A percentile compares a stretch with the other conserved stretches of the same genome.
These are phyloP conservation scores for Erodium texanum DNA, from an alignment of 441 rosid species.

Conservation along the genomic window DNA sequence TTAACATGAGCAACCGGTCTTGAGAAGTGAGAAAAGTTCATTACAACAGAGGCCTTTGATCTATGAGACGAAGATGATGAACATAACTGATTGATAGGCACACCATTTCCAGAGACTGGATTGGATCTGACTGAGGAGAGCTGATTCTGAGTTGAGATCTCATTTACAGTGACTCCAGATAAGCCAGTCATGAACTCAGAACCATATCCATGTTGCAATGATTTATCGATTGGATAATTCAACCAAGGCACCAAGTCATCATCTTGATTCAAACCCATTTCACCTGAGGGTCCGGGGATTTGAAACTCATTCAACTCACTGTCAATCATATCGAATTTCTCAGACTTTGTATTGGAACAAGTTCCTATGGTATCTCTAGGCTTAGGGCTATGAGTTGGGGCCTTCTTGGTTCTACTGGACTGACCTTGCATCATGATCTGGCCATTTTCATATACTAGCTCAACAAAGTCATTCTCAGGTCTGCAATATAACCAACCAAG, in stretches of 20 bases:
- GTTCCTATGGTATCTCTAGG: slow-evolving; percentile 29
- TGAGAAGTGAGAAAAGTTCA: slow-evolving; percentile 69
- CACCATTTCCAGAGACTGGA: slow-evolving; percentile 22
- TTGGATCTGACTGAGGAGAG: slow-evolving; percentile 24
- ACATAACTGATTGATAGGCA: too few relatives aligned
- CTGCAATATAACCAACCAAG: slow-evolving; percentile 29
- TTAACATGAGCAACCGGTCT: slow-evolving; percentile 50
- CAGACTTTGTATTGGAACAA: slow-evolving; percentile 22
- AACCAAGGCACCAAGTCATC: slow-evolving; percentile 75
- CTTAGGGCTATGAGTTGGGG: slow-evolving; percentile 26
- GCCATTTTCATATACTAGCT: slow-evolving; percentile 78
- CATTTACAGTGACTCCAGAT: slow-evolving; percentile 48
- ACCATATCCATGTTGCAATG: slow-evolving; percentile 41
- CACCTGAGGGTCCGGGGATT: slow-evolving; percentile 40
- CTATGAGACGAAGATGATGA: slow-evolving; percentile 20
- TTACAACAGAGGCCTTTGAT: slow-evolving; percentile 28
- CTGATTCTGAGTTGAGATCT: slow-evolving; percentile 33
- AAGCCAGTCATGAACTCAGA: slow-evolving; percentile 26
- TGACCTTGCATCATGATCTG: slow-evolving; percentile 56
- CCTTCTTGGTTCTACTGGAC: slow-evolving; percentile 40
- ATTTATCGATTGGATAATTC: slow-evolving; percentile 40
- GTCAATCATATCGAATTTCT: slow-evolving; percentile 24
- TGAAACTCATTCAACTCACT: slow-evolving; percentile 41
- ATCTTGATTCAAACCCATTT: slow-evolving; percentile 45
- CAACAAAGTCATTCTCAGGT: slow-evolving; percentile 54